Percentiles rank a stretch among this genome's conserved stretches.
These are phyloP conservation scores for Huntiella bhutanensis DNA, from an alignment of 2,329 filamentous ascomycete genomes.

Conservation along the genomic window DNA sequence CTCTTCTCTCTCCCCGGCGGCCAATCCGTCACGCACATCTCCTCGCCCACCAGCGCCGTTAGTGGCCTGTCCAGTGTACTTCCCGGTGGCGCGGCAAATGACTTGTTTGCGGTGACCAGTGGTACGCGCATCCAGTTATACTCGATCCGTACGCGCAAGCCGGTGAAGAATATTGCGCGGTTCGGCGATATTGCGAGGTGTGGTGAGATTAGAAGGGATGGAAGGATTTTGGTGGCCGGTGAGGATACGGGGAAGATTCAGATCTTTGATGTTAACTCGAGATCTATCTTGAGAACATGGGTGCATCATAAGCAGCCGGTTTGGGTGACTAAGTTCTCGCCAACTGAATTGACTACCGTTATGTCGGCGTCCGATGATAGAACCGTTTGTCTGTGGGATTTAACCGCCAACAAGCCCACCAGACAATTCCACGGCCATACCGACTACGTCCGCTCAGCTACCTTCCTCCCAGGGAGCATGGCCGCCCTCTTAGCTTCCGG, in stretches of 20 bases:
- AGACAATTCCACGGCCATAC: slow-evolving; percentile 69
- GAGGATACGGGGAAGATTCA: slow-evolving; percentile 86
- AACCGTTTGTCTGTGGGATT: slow-evolving; percentile 85
- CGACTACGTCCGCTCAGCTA: slow-evolving; percentile 79
- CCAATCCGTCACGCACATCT: slow-evolving; percentile 80
- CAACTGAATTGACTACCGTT: slow-evolving; percentile 63
- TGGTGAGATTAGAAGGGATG: slow-evolving; percentile 75
- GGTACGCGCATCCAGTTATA: slow-evolving; percentile 86
- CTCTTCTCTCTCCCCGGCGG: slow-evolving; percentile 80
- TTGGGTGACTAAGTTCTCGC: slow-evolving; percentile 84
- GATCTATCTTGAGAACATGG: slow-evolving; percentile 92
- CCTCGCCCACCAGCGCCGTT: slow-evolving; percentile 24
- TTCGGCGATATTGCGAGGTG: slow-evolving; percentile 84
- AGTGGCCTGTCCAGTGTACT: slow-evolving; percentile 20
- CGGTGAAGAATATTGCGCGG: slow-evolving; percentile 81
- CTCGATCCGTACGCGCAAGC: slow-evolving; percentile 77
- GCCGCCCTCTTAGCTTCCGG: slow-evolving; percentile 71
- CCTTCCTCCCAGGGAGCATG: slow-evolving; percentile 58
- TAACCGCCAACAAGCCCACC: slow-evolving; percentile 59
- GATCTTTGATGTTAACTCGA: slow-evolving; percentile 75
- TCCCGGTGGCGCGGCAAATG: slow-evolving; percentile 28
- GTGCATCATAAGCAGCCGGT: slow-evolving; percentile 84
- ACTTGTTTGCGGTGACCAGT: slow-evolving; percentile 83
- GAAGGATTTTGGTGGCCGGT: slow-evolving; percentile 72
- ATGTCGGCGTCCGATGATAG: slow-evolving; percentile 85